A percentile compares a stretch with the other conserved stretches of the same genome.
Evolutionary conservation across 2,329 filamentous ascomycete species (phyloP).

Genomic region (Alternaria arbusti): DNA sequence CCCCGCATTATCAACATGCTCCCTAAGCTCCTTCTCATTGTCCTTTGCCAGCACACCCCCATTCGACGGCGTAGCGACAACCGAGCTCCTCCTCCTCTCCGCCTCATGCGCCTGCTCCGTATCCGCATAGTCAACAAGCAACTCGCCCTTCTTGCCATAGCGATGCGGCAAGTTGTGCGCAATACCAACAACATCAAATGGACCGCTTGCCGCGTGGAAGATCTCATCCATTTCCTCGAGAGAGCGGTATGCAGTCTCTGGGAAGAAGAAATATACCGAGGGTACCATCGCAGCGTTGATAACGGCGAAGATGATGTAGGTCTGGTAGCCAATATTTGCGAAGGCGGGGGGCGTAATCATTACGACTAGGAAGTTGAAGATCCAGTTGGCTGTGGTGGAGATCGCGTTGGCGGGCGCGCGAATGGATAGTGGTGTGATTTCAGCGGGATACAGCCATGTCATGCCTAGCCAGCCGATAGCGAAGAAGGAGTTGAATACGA

Average conservation of each 20-base stretch:
- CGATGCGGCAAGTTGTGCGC: slow-evolving; percentile 61
- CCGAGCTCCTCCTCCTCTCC: slow-evolving; percentile 39
- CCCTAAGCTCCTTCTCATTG: slow-evolving; percentile 1
- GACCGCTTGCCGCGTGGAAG: slow-evolving; percentile 62
- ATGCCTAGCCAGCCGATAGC: slow-evolving; percentile 77
- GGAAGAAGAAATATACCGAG: slow-evolving; percentile 66
- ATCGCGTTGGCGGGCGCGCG: slow-evolving; percentile 86
- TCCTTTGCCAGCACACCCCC: slow-evolving; percentile 9
- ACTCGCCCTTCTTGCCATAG: slow-evolving; percentile 64
- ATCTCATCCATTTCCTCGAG: slow-evolving; percentile 62
- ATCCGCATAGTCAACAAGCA: slow-evolving; percentile 60
- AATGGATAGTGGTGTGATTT: slow-evolving; percentile 88
- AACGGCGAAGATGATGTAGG: slow-evolving; percentile 64
- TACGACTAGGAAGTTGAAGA: slow-evolving; percentile 66
- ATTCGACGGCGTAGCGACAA: slow-evolving; percentile 19
- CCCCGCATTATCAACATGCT: slow-evolving; percentile 6
- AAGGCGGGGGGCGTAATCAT: slow-evolving; percentile 70
- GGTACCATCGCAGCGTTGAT: slow-evolving; percentile 64
- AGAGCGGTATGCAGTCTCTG: slow-evolving; percentile 61
- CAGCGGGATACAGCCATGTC: slow-evolving; percentile 70
- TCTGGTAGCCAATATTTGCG: slow-evolving; percentile 60
- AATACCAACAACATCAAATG: slow-evolving; percentile 58
- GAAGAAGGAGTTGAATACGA: slow-evolving; percentile 93
- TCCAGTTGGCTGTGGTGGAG: slow-evolving; percentile 72
- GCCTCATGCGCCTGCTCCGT: slow-evolving; percentile 42